Evolutionary conservation across 306 rosid genomes (phyloP), one percentile per base, ranked within the genome.

Genomic region (Pterocarpus santalinus): DNA sequence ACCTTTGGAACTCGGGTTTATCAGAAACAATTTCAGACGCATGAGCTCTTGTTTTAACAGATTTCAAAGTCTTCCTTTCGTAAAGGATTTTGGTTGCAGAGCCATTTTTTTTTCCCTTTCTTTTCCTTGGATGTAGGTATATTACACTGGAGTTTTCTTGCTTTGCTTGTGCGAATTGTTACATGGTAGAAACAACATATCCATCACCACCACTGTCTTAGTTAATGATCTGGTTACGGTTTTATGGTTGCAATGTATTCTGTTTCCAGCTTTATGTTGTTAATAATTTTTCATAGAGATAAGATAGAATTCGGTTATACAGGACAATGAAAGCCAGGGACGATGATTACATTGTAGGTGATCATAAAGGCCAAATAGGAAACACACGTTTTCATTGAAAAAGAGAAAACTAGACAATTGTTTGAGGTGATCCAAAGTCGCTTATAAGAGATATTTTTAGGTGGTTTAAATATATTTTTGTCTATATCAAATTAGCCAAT

Each of bases 131-230:
- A 34, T 71, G 74, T 76, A 72, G 85, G 44, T 66, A 73, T 53
- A 65, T 68, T 70, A 16, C 51, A 70, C 52, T 86, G 47, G 78
- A 41, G 65, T 79, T 79, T 74, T 57, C 35, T 51, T 79, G 65
- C 51, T 30, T 47, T 58, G 72, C 52, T 73, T 58, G 72, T 65
- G 22, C 64, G 7, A 39, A 69, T 72, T 72, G 67, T 10, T 67
- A 53, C 52, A 43, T 72, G 47, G 38, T 71, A 81, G 76, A 76
- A 76, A 38, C 72, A 72, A 71, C n/a, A 12, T 4, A 38, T 73
- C 8, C 70, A 74, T 60, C 43, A 7, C 38, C 15, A 47, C 55
- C 13, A 65, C 56, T 56, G 34, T 75, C 65, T 61, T 57, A 22
- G 38, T 74, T 44, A 55, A 11, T 56, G 34, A 22, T 52, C 64